phyloP scores from a whole-genome alignment of 2,329 filamentous ascomycete species.

The Incumbomyces delicatus region DNA sequence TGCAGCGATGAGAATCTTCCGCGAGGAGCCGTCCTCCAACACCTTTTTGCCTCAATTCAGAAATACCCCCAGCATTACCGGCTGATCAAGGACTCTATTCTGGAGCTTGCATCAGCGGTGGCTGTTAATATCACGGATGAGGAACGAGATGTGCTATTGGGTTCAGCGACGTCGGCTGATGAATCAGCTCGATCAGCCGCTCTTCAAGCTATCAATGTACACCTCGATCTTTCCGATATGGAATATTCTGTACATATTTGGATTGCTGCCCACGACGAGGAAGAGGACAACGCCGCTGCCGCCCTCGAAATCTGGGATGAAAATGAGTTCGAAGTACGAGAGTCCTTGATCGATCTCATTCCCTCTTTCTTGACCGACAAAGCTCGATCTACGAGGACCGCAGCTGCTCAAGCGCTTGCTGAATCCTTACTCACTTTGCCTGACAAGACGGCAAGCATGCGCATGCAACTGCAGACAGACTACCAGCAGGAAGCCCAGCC shows the following conservation, averaged over 20 bases:
- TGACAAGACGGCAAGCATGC: conserved; percentile 50
- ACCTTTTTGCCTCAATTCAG: conserved; percentile 74
- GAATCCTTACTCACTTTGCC: conserved; percentile 57
- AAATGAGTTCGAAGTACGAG: conserved; percentile 63
- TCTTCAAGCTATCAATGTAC: conserved; percentile 79
- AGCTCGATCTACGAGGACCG: conserved; percentile 72
- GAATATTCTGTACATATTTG: conserved; percentile 84
- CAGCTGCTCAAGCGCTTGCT: conserved; percentile 71
- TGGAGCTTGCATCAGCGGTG: conserved; percentile 74
- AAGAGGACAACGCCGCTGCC: conserved; percentile 74
- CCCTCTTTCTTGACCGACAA: conserved; percentile 69
- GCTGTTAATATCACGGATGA: conserved; percentile 64
- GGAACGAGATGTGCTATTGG: conserved; percentile 68
- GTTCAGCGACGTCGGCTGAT: conserved; percentile 70
- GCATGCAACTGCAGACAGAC: conserved; percentile 56
- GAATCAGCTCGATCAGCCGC: conserved; percentile 71
- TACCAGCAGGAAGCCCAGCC: conserved; percentile 77
- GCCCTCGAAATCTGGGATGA: conserved; percentile 92
- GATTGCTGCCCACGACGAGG: conserved; percentile 85
- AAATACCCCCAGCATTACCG: conserved; percentile 89
- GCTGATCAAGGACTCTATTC: conserved; percentile 81
- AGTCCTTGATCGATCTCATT: conserved; percentile 56
- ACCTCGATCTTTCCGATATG: conserved; percentile 82
- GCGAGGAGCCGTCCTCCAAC: conserved; percentile 60
- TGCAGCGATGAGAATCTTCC: conserved; percentile 69